phyloP scores from a whole-genome alignment of 345 rosid genomes.

The Aegle marmelos region DNA sequence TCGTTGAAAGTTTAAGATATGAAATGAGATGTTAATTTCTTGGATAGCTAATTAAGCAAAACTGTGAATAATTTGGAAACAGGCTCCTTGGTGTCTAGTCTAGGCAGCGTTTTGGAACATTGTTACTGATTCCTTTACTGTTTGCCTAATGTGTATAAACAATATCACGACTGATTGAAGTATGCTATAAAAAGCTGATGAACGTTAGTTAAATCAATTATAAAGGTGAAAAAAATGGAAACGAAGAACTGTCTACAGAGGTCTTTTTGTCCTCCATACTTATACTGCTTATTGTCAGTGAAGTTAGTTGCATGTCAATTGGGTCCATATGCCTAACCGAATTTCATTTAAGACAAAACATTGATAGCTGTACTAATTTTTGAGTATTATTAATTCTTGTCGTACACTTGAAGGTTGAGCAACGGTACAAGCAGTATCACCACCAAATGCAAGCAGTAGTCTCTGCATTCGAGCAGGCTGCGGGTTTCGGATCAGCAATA shows the following conservation, averaged over 20 bases:
- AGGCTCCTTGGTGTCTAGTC: neutral
- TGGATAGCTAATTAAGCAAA: neutral
- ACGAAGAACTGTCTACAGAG: neutral
- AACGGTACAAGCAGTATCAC: conserved; percentile 67
- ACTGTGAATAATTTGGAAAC: neutral
- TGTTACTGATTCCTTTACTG: too few relatives aligned
- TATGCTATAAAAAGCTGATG: too few relatives aligned
- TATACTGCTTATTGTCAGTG: neutral
- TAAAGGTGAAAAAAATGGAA: neutral
- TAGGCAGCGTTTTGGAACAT: too few relatives aligned
- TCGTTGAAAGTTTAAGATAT: neutral
- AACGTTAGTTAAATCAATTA: neutral
- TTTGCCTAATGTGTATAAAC: too few relatives aligned
- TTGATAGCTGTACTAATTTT: neutral
- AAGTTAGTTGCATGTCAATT: conserved; percentile 5
- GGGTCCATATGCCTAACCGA: neutral
- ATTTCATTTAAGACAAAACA: conserved; percentile 5
- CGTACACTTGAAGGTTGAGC: conserved; percentile 47
- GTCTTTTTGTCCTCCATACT: neutral
- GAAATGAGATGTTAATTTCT: neutral
- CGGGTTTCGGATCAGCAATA: conserved; percentile 59
- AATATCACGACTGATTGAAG: too few relatives aligned
- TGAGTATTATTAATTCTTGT: neutral
- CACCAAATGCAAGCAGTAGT: conserved; percentile 60
- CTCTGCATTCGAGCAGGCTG: conserved; percentile 61